Evolutionary conservation across 192 early-diverging fungal species (phyloP).

Genomic region (Coemansia umbellata): DNA sequence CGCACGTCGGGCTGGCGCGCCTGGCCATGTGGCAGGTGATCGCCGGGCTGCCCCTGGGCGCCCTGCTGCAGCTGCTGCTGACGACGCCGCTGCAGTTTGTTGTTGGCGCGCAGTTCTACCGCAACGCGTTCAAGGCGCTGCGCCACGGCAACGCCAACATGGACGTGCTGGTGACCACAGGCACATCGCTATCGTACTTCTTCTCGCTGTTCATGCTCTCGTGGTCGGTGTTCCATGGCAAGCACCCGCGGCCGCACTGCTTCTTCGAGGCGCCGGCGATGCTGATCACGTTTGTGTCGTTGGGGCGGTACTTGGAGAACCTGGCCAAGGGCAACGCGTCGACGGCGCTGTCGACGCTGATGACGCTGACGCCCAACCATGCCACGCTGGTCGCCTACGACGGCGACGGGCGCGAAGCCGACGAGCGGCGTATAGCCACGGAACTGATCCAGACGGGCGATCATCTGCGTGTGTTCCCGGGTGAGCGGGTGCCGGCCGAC

Average conservation of each 20-base stretch:
- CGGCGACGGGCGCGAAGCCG: slow-evolving; percentile 7
- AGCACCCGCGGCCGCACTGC: slow-evolving; percentile 62
- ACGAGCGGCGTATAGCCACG: slow-evolving; percentile 72
- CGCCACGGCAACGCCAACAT: slow-evolving; percentile 85
- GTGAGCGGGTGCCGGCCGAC: slow-evolving; percentile 91
- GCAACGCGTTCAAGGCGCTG: slow-evolving; percentile 72
- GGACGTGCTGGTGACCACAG: slow-evolving; percentile 89
- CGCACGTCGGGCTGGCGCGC: slow-evolving; percentile 25
- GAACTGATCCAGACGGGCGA: slow-evolving; percentile 87
- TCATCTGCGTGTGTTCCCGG: slow-evolving; percentile 82
- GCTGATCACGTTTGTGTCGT: slow-evolving; percentile 88
- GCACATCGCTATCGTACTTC: slow-evolving; percentile 79
- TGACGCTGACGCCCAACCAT: slow-evolving; percentile 78
- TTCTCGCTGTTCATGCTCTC: slow-evolving; percentile 78
- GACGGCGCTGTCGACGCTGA: slow-evolving; percentile 79
- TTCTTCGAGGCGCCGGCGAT: slow-evolving; percentile 94
- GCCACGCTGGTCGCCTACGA: slow-evolving; percentile 59
- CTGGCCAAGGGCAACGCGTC: slow-evolving; percentile 92
- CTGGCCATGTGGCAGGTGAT: slow-evolving; percentile 47
- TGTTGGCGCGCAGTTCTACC: slow-evolving; percentile 77
- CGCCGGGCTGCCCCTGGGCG: slow-evolving; percentile 63
- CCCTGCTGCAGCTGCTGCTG: slow-evolving; percentile 65
- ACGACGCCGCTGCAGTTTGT: slow-evolving; percentile 94
- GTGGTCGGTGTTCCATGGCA: slow-evolving; percentile 55
- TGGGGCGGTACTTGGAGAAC: slow-evolving; percentile 93